Evolutionary conservation across 257 asterid genomes (phyloP), one percentile per base, ranked within the genome.

Genomic region (Nicotiana undulata): DNA sequence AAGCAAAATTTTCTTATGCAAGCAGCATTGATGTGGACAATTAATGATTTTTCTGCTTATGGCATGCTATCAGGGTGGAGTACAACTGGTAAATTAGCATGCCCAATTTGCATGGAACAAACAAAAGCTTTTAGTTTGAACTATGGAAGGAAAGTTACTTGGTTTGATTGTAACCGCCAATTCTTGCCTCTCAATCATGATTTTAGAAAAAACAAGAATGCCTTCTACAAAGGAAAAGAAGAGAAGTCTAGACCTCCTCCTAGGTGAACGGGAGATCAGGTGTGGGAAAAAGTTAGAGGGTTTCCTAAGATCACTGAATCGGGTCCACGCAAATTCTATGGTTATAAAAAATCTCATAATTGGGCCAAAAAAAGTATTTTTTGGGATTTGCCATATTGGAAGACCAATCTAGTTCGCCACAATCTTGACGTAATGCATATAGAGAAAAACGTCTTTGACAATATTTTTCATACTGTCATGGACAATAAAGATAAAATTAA

Each of bases 1-100:
- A 52, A 76, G 31, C 9, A 76, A 26, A 76, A 53, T 12, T 53
- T 76, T 26, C 37, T 46, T 1, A 46, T 76, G 61, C 34, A 28
- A 4, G 65, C 64, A 46, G 16, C 80, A n/a, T 76, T 76, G 46
- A 51, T 76, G 49, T 76, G 65, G 65, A 76, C 80, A n/a, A 76
- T 76, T 22, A 52, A 40, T 76, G 65, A 76, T 26, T 52, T 76
- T 17, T 31, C 65, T 46, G 46, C 79, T 15, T 49, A 40, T 24
- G 74, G 10, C 37, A 64, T 64, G 74, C 4, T 64, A 26, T 67
- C 29, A 13, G 53, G 53, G 18, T 67, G 53, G 76, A 22, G 49
- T 13, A 34, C 76, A 31, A 0, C 7, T 12, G 7, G 29, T 34
- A 67, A 32, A 16, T 24, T 32, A n/a, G 76, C 76, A 34, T 67